phyloP scores from a whole-genome alignment of 2,329 filamentous ascomycete genomes.

The Colletotrichum graminicola region DNA sequence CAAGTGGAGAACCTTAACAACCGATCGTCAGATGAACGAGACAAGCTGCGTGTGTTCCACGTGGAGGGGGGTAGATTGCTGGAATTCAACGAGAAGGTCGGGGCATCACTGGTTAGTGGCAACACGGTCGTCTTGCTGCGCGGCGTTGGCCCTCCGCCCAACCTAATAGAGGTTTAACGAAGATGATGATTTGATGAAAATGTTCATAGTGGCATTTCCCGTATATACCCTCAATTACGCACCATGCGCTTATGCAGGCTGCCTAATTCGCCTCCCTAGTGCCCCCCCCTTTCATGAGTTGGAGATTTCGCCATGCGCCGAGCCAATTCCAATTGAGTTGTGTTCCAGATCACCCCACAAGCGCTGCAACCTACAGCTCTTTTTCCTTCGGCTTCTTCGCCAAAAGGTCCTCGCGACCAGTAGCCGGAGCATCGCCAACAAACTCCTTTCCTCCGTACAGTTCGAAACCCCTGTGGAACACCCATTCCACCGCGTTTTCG shows the following conservation, averaged over 20 bases:
- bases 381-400: conserved; percentile 49
- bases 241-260: conserved; percentile 19
- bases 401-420: conserved; percentile 64
- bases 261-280: not conserved
- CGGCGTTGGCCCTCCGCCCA: conserved; percentile 84
- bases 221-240: conserved; percentile 39
- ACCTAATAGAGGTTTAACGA: conserved; percentile 70
- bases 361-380: conserved; percentile 29
- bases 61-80: conserved; percentile 89
- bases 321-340: conserved; percentile 27
- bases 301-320: conserved; percentile 34
- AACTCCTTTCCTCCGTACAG: conserved; percentile 73
- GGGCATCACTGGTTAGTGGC: conserved; percentile 78
- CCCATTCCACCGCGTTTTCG: conserved; percentile 90
- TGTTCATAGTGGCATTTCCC: conserved; percentile 32
- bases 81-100: conserved; percentile 90
- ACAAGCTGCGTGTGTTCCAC: conserved; percentile 89
- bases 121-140: conserved; percentile 91
- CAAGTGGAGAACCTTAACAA: conserved; percentile 91
- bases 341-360: conserved; percentile 14
- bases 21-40: conserved; percentile 78
- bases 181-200: conserved; percentile 33
- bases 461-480: conserved; percentile 86
- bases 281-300: not conserved
- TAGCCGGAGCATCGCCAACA: conserved; percentile 67